Percentiles rank a stretch among this genome's conserved stretches.
Evolutionary conservation across 108 stramenopile species (phyloP).

Genomic region (Schizochytrium sp.): DNA sequence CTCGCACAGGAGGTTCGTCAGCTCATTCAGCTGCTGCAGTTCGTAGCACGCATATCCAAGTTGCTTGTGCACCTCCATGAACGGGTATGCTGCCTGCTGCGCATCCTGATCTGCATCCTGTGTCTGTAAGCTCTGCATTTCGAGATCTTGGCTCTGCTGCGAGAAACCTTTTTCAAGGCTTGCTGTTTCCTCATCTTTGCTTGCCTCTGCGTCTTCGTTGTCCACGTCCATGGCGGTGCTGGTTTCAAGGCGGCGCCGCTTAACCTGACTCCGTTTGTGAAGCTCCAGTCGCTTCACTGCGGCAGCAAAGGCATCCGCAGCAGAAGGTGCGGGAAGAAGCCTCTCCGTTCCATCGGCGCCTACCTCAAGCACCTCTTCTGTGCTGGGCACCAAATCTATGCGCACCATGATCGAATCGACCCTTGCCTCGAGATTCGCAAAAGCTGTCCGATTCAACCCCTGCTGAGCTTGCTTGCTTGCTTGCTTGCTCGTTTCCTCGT

Average conservation of each 20-base stretch:
- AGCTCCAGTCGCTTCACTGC: constrained; percentile 51
- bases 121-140: neutral
- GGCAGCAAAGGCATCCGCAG: constrained; percentile 49
- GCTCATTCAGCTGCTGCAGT: constrained; percentile 43
- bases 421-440: neutral
- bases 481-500: no score
- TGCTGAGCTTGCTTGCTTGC: no score
- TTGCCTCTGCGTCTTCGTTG: neutral
- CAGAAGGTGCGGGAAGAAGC: constrained; percentile 8
- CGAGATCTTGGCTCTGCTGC: neutral
- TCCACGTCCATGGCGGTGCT: neutral
- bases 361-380: constrained; percentile 49
- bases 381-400: constrained; percentile 34
- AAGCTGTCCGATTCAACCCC: no score
- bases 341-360: constrained; percentile 24
- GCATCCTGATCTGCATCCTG: neutral
- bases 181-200: neutral
- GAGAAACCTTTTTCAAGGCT: neutral
- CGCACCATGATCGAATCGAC: neutral
- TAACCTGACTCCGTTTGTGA: constrained; percentile 8
- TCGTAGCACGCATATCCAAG: constrained; percentile 58
- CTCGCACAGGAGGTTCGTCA: constrained; percentile 30
- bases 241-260: neutral
- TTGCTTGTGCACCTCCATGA: constrained; percentile 31
- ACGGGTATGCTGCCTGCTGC: neutral